Conservation (phyloP, 2,329 filamentous ascomycete species). For the Neophaeococcomyces aloes region DNA sequence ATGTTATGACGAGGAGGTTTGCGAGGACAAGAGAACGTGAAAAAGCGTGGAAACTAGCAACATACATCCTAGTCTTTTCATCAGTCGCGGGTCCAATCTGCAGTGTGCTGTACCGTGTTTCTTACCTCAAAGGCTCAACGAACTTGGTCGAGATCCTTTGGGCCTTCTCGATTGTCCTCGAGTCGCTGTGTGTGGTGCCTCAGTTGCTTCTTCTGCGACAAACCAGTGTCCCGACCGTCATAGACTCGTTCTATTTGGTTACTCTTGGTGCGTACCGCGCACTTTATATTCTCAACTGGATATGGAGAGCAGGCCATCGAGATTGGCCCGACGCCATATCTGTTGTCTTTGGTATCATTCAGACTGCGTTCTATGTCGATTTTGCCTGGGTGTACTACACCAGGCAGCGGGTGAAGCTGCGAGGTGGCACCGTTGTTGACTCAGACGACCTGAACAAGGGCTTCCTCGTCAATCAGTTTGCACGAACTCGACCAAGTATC, state of each 20-base stretch:
- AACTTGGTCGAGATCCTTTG: conserved; percentile 68
- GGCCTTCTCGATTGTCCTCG: conserved; percentile 83
- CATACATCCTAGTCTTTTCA: conserved; percentile 55
- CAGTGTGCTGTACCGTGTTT: conserved; percentile 3
- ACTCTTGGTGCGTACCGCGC: conserved; percentile 78
- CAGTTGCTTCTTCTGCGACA: conserved; percentile 86
- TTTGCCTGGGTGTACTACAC: conserved; percentile 97
- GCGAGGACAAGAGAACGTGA: conserved; percentile 83
- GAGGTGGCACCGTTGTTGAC: conserved; percentile 78
- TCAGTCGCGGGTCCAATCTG: conserved; percentile 57
- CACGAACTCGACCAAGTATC: conserved; percentile 17
- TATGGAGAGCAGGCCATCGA: conserved; percentile 49
- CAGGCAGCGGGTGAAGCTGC: conserved; percentile 84
- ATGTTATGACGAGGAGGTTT: conserved; percentile 75
- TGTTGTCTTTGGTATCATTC: conserved; percentile 75
- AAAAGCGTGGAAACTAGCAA: conserved; percentile 84
- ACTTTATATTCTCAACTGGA: conserved; percentile 89
- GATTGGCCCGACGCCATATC: conserved; percentile 51
- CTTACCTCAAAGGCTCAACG: conserved; percentile 26
- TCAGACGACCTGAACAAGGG: conserved; percentile 76
- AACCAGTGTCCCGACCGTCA: conserved; percentile 89
- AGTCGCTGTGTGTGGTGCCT: conserved; percentile 80
- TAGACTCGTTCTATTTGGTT: conserved; percentile 91
- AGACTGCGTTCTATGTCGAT: conserved; percentile 82
- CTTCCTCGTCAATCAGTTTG: conserved; percentile 68